Evolutionary conservation across 768 basidiomycete genomes (phyloP).

Genomic region (Hydnomerulius pinastri): DNA sequence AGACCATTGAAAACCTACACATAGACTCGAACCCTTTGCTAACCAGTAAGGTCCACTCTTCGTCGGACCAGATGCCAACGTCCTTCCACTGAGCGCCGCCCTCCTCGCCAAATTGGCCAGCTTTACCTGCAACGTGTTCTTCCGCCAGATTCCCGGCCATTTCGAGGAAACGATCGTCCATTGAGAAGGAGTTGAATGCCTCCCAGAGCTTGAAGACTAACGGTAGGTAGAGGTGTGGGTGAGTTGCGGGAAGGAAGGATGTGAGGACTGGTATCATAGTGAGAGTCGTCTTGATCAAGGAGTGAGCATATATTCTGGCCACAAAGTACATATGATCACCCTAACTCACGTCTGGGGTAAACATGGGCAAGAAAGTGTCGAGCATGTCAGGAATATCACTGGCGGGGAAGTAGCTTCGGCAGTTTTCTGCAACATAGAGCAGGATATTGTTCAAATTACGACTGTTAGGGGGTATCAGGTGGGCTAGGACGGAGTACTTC

Average conservation of each 20-base stretch:
- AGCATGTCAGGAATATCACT: constrained; percentile 72
- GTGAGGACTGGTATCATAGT: constrained; percentile 76
- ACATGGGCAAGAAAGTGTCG: constrained; percentile 63
- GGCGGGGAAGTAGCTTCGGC: constrained; percentile 68
- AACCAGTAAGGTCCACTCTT: constrained; percentile 81
- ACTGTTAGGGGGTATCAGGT: constrained; percentile 29
- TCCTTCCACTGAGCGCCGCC: constrained; percentile 71
- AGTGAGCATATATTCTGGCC: constrained; percentile 7
- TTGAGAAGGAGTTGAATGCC: constrained; percentile 68
- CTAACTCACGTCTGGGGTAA: constrained; percentile 66
- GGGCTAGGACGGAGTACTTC: not conserved
- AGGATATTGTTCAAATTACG: constrained; percentile 72
- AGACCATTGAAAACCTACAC: constrained; percentile 45
- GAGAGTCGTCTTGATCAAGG: constrained; percentile 52
- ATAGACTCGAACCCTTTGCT: constrained; percentile 81
- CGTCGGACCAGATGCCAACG: constrained; percentile 86
- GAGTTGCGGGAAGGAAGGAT: constrained; percentile 73
- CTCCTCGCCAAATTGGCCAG: constrained; percentile 53
- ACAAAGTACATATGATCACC: not conserved
- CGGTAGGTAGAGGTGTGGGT: constrained; percentile 69
- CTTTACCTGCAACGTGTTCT: constrained; percentile 67
- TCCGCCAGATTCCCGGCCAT: constrained; percentile 69
- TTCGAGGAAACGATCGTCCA: constrained; percentile 77
- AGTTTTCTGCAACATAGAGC: constrained; percentile 72
- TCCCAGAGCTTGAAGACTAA: constrained; percentile 76